Evolutionary conservation across 2,329 filamentous ascomycete genomes (phyloP).

Genomic region (Capronia americana): DNA sequence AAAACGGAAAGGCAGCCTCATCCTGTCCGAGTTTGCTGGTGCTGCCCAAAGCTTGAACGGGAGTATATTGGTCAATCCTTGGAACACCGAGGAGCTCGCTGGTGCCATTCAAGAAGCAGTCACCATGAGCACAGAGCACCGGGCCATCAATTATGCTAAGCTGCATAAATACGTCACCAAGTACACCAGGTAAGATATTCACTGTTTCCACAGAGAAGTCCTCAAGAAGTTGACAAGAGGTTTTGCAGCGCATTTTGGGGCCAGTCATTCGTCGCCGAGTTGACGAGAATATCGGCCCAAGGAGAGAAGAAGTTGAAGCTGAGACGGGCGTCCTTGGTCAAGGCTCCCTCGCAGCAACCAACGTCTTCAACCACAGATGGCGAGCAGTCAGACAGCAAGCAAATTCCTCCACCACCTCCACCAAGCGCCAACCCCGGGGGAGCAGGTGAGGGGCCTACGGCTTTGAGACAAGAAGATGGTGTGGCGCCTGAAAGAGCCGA

Average conservation of each 20-base stretch:
- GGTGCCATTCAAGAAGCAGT: conserved; percentile 95
- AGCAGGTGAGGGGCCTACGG: neutral
- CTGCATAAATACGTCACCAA: conserved; percentile 95
- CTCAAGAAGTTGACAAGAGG: conserved; percentile 36
- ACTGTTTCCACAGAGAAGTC: neutral
- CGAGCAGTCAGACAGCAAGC: conserved; percentile 4
- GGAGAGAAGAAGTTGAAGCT: conserved; percentile 58
- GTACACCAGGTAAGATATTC: conserved; percentile 72
- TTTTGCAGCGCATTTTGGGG: conserved; percentile 84
- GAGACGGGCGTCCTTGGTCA: conserved; percentile 36
- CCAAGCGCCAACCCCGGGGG: neutral
- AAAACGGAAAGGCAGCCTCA: conserved; percentile 88
- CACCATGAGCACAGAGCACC: conserved; percentile 90
- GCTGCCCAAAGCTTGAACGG: conserved; percentile 94
- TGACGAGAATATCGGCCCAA: conserved; percentile 65
- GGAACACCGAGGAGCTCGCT: conserved; percentile 96
- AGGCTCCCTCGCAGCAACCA: conserved; percentile 19
- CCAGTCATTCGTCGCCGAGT: conserved; percentile 85
- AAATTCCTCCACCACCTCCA: neutral
- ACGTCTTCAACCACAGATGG: conserved; percentile 10
- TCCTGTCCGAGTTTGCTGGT: conserved; percentile 94
- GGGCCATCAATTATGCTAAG: conserved; percentile 85
- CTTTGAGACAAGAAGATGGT: neutral
- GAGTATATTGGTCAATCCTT: conserved; percentile 93
- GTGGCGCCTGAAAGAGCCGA: neutral